A percentile compares a stretch with the other conserved stretches of the same genome.
phyloP scores from a whole-genome alignment of 345 rosid genomes.

The Conringia planisiliqua region DNA sequence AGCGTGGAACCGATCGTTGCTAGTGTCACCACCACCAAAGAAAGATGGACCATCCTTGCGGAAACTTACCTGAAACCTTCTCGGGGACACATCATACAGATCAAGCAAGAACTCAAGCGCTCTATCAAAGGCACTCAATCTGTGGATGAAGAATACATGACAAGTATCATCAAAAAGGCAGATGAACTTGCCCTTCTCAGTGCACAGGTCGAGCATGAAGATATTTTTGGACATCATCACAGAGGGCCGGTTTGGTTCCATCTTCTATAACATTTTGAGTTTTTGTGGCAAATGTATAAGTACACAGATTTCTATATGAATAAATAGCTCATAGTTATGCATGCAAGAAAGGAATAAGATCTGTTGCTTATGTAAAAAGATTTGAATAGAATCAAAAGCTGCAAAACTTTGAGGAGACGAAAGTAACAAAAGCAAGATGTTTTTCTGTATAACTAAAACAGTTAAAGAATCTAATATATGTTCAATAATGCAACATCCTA shows the following conservation, averaged over 20 bases:
- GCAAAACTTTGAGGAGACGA: conserved; percentile 12
- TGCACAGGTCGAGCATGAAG: neutral
- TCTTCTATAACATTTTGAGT: neutral
- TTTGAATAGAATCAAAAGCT: neutral
- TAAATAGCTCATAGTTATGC: neutral
- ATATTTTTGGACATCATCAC: neutral
- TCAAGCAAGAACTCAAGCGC: neutral
- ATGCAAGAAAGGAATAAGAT: conserved; percentile 16
- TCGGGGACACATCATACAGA: neutral
- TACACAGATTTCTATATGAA: neutral
- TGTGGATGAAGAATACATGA: neutral
- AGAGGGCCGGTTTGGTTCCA: neutral
- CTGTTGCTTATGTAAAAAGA: conserved; percentile 6
- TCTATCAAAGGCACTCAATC: neutral
- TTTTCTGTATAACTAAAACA: neutral
- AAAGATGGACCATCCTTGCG: neutral
- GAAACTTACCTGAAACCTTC: no score
- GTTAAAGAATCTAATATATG: neutral
- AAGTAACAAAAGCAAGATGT: neutral
- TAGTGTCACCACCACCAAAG: conserved; percentile 36
- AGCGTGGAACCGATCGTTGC: conserved; percentile 48
- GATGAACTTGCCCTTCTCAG: neutral
- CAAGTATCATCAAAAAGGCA: neutral
- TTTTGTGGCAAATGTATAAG: neutral
- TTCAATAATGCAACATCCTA: neutral